Percentiles rank a stretch among this genome's conserved stretches.
Conservation (phyloP, 2,329 filamentous ascomycete species). For the Bipolaris cookei region DNA sequence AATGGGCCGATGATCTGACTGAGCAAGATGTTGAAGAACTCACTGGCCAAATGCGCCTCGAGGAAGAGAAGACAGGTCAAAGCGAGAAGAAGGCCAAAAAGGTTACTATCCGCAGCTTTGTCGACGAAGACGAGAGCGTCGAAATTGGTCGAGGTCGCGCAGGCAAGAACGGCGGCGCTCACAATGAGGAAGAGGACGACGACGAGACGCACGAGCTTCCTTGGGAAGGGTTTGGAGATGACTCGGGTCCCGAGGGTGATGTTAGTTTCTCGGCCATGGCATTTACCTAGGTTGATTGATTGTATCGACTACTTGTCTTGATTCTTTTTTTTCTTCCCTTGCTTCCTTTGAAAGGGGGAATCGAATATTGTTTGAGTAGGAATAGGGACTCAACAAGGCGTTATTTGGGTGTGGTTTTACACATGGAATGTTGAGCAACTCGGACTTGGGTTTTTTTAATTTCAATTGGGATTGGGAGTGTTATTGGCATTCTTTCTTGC, state of each 20-base stretch:
- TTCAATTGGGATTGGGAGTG: background rate
- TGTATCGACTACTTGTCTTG: conserved; percentile 9
- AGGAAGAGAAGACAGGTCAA: conserved; percentile 44
- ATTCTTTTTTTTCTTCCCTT: background rate
- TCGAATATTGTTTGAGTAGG: background rate
- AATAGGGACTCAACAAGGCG: background rate
- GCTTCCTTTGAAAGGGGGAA: no score
- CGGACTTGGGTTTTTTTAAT: background rate
- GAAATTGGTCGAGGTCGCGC: conserved; percentile 19
- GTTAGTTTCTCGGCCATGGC: conserved; percentile 20
- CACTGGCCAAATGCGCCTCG: conserved; percentile 50
- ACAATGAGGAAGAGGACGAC: conserved; percentile 14
- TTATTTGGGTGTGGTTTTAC: background rate
- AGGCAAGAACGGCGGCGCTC: background rate
- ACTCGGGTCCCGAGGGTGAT: conserved; percentile 24
- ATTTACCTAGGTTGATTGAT: background rate
- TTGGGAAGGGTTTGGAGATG: conserved; percentile 50
- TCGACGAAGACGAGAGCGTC: conserved; percentile 36
- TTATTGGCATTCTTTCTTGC: background rate
- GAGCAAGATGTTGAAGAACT: conserved; percentile 53
- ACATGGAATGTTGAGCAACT: background rate
- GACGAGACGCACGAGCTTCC: conserved; percentile 47
- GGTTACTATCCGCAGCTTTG: conserved; percentile 48
- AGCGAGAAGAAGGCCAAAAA: conserved; percentile 42
- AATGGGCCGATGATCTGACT: conserved; percentile 65